phyloP scores from a whole-genome alignment of 805 yeast genomes.

The Barnettozyma siamensis region DNA sequence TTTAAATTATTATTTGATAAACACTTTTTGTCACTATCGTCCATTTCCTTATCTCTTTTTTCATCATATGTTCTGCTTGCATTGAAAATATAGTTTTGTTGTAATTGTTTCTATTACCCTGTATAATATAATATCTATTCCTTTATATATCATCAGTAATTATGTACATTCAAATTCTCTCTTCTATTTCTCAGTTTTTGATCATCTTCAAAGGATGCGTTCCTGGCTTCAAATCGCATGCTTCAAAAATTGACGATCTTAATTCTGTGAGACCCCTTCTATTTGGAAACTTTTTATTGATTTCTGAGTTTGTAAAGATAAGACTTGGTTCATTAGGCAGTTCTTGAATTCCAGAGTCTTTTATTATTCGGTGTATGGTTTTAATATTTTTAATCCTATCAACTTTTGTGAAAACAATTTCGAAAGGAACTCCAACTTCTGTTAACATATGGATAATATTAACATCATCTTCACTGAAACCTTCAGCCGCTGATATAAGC shows the following conservation, averaged over 20 bases:
- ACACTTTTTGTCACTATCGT: background rate
- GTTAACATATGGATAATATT: conserved; percentile 45
- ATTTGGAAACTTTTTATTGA: conserved; percentile 28
- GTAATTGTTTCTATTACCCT: background rate
- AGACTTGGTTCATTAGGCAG: conserved; percentile 36
- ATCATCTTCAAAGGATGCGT: conserved; percentile 20
- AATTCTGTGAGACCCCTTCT: conserved; percentile 52
- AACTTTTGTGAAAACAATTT: conserved; percentile 70
- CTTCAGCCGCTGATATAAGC: conserved; percentile 54
- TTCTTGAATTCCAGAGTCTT: conserved; percentile 34
- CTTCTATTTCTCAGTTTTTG: conserved; percentile 3
- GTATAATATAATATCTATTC: conserved; percentile 4
- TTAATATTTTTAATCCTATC: conserved; percentile 44
- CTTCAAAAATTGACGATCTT: conserved; percentile 44
- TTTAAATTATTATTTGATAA: conserved; percentile 9
- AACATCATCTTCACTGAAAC: conserved; percentile 53
- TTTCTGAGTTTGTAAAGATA: conserved; percentile 47
- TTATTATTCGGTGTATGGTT: conserved; percentile 35
- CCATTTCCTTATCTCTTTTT: background rate
- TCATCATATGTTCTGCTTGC: conserved; percentile 2
- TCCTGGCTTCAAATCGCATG: conserved; percentile 39
- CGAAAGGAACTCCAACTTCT: conserved; percentile 59
- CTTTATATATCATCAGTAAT: conserved; percentile 1
- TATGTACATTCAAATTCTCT: background rate
- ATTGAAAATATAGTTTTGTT: conserved; percentile 1